Base-by-base conservation (phyloP, 768 basidiomycete species). In the Auriscalpium orientale region DNA sequence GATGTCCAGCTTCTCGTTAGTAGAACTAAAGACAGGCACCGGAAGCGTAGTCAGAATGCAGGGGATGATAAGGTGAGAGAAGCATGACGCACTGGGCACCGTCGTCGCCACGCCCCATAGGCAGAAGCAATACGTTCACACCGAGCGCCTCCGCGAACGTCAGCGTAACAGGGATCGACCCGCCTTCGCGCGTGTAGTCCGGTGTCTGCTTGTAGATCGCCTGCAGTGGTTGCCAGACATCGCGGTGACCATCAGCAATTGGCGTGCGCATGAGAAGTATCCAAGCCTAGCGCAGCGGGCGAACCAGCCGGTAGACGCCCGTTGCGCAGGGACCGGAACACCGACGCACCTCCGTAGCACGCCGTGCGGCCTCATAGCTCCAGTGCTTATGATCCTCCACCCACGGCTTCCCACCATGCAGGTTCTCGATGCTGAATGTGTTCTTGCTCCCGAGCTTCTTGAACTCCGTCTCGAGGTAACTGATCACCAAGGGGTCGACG, bases 41-140 rank as follows among this genome's bases (percentile, higher is more conserved):
- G 21, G 22, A 21, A 28, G 13, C 47, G 1, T 33, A 36, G 40
- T 12, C 33, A 46, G 33, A 46, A 16, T 13, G 37, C 36, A 43
- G 50, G 38, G 51, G 21, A 50, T 38, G 34, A 35, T 18, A 1
- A 16, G 11, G 13, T 48, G 43, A 34, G 38, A 33, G 22, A 20
- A 5, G 15, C 20, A 46, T 15, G 1, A 82, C 88, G 60, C 66
- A 91, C 87, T 93, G 91, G 44, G 92, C 90, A 62, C 95, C 95
- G 61, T 98, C 95, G 65, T 98, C 93, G 2, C 91, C 90, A 50
- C 95, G 78, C 2, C 93, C 93, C 86, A 95, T 95, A 1, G 94
- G 95, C 33, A 98, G 76, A 18, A 98, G 74, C 55, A 95, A 69
- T 9, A 97, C 91, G 65, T 94, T 97, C 54, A 93, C 86, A 12